Conservation (phyloP, 257 asterid genomes). For the Solanum dulcamara region DNA sequence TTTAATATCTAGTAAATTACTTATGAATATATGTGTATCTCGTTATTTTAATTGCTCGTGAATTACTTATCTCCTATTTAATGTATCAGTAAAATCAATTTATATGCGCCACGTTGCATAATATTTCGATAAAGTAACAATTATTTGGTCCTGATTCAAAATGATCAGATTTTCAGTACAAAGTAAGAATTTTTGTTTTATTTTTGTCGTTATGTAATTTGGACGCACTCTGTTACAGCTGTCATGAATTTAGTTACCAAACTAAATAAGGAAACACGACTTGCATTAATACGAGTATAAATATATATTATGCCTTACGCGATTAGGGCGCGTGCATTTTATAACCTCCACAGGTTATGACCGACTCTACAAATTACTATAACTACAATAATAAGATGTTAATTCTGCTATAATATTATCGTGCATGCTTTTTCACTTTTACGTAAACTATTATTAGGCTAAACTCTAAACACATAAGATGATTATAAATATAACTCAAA, state of each 20-base stretch:
- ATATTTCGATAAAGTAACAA: not conserved
- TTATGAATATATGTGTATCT: not conserved
- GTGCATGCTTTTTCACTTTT: not conserved
- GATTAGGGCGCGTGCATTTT: not conserved
- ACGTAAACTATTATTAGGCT: not conserved
- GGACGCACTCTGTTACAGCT: not conserved
- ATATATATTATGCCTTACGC: not conserved
- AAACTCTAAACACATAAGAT: not conserved
- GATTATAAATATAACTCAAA: not conserved
- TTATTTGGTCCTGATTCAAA: not conserved
- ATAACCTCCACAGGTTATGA: not conserved
- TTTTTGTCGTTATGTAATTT: not conserved
- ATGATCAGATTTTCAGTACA: not conserved
- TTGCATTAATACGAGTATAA: not conserved
- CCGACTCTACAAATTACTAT: not conserved
- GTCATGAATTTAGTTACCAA: not conserved
- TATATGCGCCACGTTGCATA: not conserved
- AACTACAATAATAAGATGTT: not conserved
- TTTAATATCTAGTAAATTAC: not conserved
- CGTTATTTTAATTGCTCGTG: not conserved
- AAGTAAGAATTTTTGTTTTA: not conserved
- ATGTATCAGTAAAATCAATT: not conserved
- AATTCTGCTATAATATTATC: not conserved
- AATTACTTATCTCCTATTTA: not conserved
- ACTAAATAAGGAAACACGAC: not conserved